phyloP scores from a whole-genome alignment of 208 protist genomes.

The Histomonas meleagridis region DNA sequence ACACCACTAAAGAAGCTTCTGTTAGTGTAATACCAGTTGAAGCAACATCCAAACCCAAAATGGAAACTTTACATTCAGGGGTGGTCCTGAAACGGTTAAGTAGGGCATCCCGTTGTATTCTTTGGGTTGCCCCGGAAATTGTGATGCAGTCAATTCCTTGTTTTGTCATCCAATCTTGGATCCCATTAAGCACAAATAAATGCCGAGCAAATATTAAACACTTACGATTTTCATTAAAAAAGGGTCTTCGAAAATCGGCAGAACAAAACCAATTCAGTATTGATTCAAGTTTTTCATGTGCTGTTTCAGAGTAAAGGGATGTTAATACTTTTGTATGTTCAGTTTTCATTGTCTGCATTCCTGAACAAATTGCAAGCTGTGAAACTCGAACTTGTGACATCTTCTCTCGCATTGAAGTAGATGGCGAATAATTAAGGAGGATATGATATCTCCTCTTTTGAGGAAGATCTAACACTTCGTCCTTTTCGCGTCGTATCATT shows the following conservation, averaged over 20 bases:
- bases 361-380: neutral
- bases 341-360: neutral
- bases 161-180: neutral
- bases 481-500: constrained; percentile 47
- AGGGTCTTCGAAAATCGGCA: neutral
- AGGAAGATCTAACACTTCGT: constrained; percentile 48
- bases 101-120: neutral
- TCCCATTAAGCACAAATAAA: neutral
- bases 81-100: neutral
- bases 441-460: constrained; percentile 13
- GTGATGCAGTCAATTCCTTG: neutral
- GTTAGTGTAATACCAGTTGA: constrained; percentile 49
- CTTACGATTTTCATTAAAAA: neutral
- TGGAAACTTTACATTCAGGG: constrained; percentile 33
- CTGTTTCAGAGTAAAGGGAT: neutral
- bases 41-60: constrained; percentile 36
- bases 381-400: neutral
- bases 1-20: constrained; percentile 50
- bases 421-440: neutral
- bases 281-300: neutral
- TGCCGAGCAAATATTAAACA: neutral
- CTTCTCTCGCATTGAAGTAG: neutral
- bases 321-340: neutral
- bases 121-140: neutral
- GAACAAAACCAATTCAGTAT: neutral